Percentiles rank a stretch among this genome's conserved stretches.
phyloP scores from a whole-genome alignment of 176 grass and related monocot genomes.

The Phragmites australis region DNA sequence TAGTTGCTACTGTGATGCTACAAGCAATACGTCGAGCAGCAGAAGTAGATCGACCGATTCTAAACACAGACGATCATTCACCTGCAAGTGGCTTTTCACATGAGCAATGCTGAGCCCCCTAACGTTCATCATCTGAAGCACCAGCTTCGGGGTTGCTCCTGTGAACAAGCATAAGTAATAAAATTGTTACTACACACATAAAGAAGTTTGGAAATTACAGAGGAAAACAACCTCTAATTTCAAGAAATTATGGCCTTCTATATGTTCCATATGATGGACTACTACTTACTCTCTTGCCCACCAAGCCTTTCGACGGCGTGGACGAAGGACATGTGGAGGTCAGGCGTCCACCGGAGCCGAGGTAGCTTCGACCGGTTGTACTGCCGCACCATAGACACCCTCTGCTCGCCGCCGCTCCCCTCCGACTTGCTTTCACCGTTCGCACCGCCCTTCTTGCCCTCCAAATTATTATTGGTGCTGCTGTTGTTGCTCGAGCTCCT shows the following conservation, averaged over 20 bases:
- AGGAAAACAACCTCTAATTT: background rate
- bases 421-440: slow-evolving; percentile 23
- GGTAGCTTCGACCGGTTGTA: slow-evolving; percentile 89
- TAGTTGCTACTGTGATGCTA: background rate
- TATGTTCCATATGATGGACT: background rate
- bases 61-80: slow-evolving; percentile 27
- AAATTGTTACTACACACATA: background rate
- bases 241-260: background rate
- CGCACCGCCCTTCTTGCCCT: slow-evolving; percentile 18
- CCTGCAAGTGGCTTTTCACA: slow-evolving; percentile 99
- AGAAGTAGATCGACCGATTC: background rate
- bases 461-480: slow-evolving; percentile 42
- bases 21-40: background rate
- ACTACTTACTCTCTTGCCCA: slow-evolving; percentile 86
- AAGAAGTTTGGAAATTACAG: background rate
- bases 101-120: slow-evolving; percentile 94
- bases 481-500: slow-evolving; percentile 65
- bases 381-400: slow-evolving; percentile 61
- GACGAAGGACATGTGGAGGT: slow-evolving; percentile 89
- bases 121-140: slow-evolving; percentile 99
- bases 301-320: slow-evolving; percentile 87
- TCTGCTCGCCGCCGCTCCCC: slow-evolving; percentile 37
- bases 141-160: slow-evolving; percentile 96
- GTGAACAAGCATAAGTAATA: background rate
- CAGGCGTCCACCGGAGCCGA: slow-evolving; percentile 86